Evolutionary conservation across 805 yeast species (phyloP).

Genomic region (Saturnispora saitoi): DNA sequence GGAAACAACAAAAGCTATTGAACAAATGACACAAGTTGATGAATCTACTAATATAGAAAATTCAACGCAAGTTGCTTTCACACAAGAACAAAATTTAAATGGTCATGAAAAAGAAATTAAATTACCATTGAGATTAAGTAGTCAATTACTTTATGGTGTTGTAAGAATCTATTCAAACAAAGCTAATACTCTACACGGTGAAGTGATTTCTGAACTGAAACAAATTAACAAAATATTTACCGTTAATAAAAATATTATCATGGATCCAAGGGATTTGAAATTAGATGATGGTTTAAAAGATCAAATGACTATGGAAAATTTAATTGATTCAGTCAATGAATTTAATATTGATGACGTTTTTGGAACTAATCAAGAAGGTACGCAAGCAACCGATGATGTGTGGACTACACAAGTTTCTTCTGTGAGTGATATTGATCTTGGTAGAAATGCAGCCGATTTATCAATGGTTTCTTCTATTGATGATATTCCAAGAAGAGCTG

Average conservation of each 20-base stretch:
- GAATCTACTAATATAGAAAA: background rate
- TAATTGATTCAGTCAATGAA: constrained; percentile 54
- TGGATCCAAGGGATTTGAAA: constrained; percentile 51
- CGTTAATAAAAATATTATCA: constrained; percentile 40
- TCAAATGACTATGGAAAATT: constrained; percentile 70
- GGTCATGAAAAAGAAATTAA: constrained; percentile 34
- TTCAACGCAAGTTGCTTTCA: constrained; percentile 11
- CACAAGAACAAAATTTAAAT: background rate
- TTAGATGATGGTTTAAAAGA: constrained; percentile 58
- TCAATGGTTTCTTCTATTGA: constrained; percentile 15
- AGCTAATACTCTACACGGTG: constrained; percentile 75
- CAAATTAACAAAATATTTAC: constrained; percentile 63
- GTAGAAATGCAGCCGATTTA: constrained; percentile 12
- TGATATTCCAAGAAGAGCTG: constrained; percentile 20
- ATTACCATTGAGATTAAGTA: constrained; percentile 71
- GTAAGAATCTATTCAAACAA: constrained; percentile 80
- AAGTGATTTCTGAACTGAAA: constrained; percentile 66
- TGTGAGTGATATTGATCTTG: constrained; percentile 13
- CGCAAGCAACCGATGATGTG: constrained; percentile 1
- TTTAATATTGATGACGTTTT: constrained; percentile 33
- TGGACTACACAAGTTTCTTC: constrained; percentile 7
- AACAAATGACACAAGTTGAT: constrained; percentile 23
- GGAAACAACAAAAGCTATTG: constrained; percentile 59
- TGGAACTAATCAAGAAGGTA: constrained; percentile 12
- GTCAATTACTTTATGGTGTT: constrained; percentile 79